Evolutionary conservation across 2,329 filamentous ascomycete genomes (phyloP).

Genomic region (Biscogniauxia mediterranea): DNA sequence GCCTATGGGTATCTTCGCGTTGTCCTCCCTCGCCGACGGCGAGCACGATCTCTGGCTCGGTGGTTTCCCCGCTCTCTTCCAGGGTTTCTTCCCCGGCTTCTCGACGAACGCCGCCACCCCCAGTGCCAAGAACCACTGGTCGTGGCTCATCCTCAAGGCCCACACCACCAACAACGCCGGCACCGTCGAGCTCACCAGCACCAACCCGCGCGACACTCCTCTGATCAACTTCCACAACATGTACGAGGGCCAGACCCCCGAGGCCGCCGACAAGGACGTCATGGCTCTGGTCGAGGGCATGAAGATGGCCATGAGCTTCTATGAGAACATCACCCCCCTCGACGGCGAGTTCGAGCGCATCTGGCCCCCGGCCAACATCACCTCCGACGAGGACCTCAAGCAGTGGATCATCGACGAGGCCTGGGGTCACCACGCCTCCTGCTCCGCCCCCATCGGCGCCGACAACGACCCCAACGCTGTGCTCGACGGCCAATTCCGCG

Average conservation of each 20-base stretch:
- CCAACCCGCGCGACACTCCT: constrained; percentile 63
- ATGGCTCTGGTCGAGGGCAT: constrained; percentile 58
- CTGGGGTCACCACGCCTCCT: constrained; percentile 31
- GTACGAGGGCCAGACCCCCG: constrained; percentile 41
- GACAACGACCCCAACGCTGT: constrained; percentile 51
- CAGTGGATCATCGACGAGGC: constrained; percentile 28
- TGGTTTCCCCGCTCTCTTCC: constrained; percentile 39
- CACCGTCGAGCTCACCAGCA: constrained; percentile 57
- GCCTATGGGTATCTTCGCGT: constrained; percentile 31
- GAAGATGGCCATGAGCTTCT: constrained; percentile 47
- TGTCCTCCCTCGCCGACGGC: constrained; percentile 27
- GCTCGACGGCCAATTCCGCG: constrained; percentile 49
- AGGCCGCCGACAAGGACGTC: constrained; percentile 46
- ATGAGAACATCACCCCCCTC: constrained; percentile 41
- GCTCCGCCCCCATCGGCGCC: constrained; percentile 30
- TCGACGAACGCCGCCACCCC: constrained; percentile 30
- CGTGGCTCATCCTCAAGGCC: constrained; percentile 51
- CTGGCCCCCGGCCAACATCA: constrained; percentile 22
- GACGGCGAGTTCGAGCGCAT: constrained; percentile 33
- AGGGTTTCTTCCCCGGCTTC: constrained; percentile 41
- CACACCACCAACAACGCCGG: constrained; percentile 60
- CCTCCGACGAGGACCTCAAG: constrained; percentile 21
- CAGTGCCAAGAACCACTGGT: constrained; percentile 42
- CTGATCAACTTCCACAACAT: constrained; percentile 63
- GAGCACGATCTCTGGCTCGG: constrained; percentile 37